Base-by-base conservation (phyloP, 2,329 filamentous ascomycete genomes). In the Aspergillus eucalypticola region DNA sequence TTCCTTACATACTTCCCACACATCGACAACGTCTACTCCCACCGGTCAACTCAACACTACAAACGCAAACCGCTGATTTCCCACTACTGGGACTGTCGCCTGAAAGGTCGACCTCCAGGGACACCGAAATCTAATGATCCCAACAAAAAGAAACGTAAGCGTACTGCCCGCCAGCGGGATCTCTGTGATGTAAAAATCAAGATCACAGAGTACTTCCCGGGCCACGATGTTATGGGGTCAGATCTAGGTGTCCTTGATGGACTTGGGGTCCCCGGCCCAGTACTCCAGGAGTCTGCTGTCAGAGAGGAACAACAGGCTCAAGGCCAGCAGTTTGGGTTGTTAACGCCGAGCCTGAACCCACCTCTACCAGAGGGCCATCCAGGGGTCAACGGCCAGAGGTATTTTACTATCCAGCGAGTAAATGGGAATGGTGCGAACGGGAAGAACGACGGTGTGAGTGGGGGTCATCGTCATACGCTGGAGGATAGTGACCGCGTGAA, bases 141-240 rank as follows among this genome's bases (percentile, higher is more conserved):
- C 0, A 88, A 86, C 72, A 92, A 92, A 79, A 92, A 91, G 82
- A 92, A 92, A 75, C 84, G 90, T 39, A 92, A 91, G 76, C 86
- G 90, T 25, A 86, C 84, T 38, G 88, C 88, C n/a, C 82, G 90
- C 44, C 87, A 90, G 73, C 83, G 89, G 11, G 89, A 92, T 76
- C 81, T 92, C n/a, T 94, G 90, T 73, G 90, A 93, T 73, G 90
- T 93, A 64, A 93, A 93, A 77, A 92, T 93, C 73, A 93, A 92
- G 74, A 91, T 93, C 61, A 92, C 89, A 2, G 90, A 93, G 74
- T 91, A 90, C 76, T 88, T 89, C 56, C 84, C 88, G 8, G 84
- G 65, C 2, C 63, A 59, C 13, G 48, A 83, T 39, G 78, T 72
- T 0, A 65, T 72, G 19, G 72, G 54, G 5, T 35, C 13, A 8